A percentile compares a stretch with the other conserved stretches of the same genome.
Conservation (phyloP, 2,329 filamentous ascomycete genomes). For the Grosmannia serpens region DNA sequence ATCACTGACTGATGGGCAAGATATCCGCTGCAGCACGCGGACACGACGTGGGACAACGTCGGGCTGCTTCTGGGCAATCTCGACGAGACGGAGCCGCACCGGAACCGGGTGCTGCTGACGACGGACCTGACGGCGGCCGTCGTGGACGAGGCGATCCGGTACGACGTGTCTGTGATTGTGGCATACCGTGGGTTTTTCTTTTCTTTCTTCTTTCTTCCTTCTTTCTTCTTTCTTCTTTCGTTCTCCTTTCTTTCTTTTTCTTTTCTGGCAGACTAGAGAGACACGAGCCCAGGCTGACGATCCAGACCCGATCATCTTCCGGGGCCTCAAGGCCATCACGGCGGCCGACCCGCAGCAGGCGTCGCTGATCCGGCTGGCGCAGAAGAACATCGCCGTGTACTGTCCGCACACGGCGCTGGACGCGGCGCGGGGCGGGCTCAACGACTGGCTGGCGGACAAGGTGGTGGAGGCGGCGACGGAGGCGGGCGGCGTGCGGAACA, state of each 20-base stretch:
- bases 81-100: conserved; percentile 16
- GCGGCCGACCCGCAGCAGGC: conserved; percentile 76
- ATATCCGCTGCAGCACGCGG: conserved; percentile 43
- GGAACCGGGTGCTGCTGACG: conserved; percentile 43
- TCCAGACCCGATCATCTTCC: conserved; percentile 90
- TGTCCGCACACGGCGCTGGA: conserved; percentile 93
- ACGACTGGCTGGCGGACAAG: conserved; percentile 87
- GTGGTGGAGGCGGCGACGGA: conserved; percentile 30
- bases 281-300: background rate
- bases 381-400: conserved; percentile 87
- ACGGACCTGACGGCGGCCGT: conserved; percentile 86
- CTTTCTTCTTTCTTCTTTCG: background rate
- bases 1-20: background rate
- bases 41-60: conserved; percentile 93
- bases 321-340: conserved; percentile 79
- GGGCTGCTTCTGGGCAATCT: conserved; percentile 53
- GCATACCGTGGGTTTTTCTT: conserved; percentile 60
- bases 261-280: background rate
- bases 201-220: background rate
- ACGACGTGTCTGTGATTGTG: conserved; percentile 67
- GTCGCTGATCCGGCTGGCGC: conserved; percentile 69
- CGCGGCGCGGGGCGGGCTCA: conserved; percentile 71
- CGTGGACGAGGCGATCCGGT: conserved; percentile 75
- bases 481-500: background rate
- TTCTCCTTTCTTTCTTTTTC: background rate